Evolutionary conservation across 1,139 yeast species (phyloP), one percentile per base, ranked within the genome.

Genomic region (Yamadazyma oceani): DNA sequence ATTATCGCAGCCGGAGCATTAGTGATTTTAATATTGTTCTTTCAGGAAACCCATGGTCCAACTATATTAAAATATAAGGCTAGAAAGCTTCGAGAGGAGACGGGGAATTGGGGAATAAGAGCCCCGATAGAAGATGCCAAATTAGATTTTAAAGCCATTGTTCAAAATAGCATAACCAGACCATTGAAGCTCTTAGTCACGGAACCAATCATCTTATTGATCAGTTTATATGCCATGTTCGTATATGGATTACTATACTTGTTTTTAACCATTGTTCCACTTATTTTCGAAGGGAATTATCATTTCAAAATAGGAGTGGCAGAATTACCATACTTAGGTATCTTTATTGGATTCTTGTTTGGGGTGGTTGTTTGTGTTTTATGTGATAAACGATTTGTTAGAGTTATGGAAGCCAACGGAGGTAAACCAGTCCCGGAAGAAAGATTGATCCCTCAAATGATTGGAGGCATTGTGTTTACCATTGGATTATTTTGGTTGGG

Each of bases 401-500:
- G 32, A 34, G 40, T 40, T 9, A 53, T 54, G 60, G 54, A 58
- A 13, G 63, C 53, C 2, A 77, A 78, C 51, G 75, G 73, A 30
- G 83, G 82, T 35, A 73, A 71, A 45, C 82, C 84, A 12, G 72
- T 81, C 9, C 95, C 96, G 1, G 96, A 88, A 58, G 84, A 80
- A 29, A 79, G 96, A 62, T 66, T 89, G 45, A 80, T 81, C 8
- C 81, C 90, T 15, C 79, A 85, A 83, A 75, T 85, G 64, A 57
- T 73, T 35, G 90, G 95, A 22, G 80, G 82, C 23, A 48, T 85
- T 41, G 57, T 74, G 11, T 86, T 87, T 67, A 82, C 94, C 25
- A 68, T 78, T 45, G 96, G 96, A 36, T 68, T 88, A 42, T 72
- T 88, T 51, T 86, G 95, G 95, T 71, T 87, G 54, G 80, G 87